Base-by-base conservation (phyloP, 805 yeast species). In the Candida parachauliodes region DNA sequence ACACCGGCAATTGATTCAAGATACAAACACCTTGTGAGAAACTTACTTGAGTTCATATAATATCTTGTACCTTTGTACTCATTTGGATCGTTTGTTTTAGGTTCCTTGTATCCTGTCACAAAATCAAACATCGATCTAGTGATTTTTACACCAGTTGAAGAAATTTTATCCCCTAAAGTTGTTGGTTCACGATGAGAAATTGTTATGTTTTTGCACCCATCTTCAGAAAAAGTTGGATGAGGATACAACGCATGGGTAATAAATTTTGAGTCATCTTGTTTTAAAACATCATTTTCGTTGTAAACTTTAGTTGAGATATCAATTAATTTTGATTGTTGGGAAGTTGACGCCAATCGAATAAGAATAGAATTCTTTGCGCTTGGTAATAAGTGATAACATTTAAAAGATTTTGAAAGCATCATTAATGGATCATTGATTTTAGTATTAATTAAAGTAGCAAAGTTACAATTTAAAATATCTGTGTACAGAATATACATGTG, bases 1-100 rank as follows among this genome's bases (percentile, higher is more conserved):
- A 82, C 85, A 7, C 87, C 88, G 4, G 89, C 89, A 39, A 83
- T 70, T 42, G 80, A 72, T 55, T 82, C 89, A 47, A 82, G 67
- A 48, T 83, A 80, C 26, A 83, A 74, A 40, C 74, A 59, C 37
- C 83, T 56, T 5, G 77, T 73, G 41, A 83, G 48, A 88, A 88
- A 83, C 50, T 78, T 76, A 37, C 63, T 67, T 18, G 73, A 74
- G 4, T 82, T 76, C 84, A 82, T 77, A 36, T 63, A 63, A 44
- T 67, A 72, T 34, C 73, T 49, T 1, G 70, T 66, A 8, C 69
- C 70, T 19, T 54, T 54, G 35, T 60, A 62, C 8, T 55, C 52
- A 34, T 53, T 38, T 47, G 47, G 30, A 41, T 48, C 25, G 57
- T 56, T 14, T 9, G 68, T 65, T 18, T 52, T 58, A 3, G 84